Evolutionary conservation across 2,329 filamentous ascomycete species (phyloP).

Genomic region (Xylaria sp.): DNA sequence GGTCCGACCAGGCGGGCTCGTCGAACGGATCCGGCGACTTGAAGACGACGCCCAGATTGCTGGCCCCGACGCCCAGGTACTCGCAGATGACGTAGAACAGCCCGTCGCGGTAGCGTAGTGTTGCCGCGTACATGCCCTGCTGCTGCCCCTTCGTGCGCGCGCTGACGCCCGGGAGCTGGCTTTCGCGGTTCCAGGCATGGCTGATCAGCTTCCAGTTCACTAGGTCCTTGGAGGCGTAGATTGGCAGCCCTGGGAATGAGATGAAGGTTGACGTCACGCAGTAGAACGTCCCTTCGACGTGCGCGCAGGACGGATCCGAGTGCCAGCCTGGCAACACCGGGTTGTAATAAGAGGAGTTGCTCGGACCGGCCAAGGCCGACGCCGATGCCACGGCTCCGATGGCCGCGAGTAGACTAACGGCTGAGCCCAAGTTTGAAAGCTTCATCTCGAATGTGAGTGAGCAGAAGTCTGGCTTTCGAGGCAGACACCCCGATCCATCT

Average conservation of each 20-base stretch:
- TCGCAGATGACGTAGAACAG: constrained; percentile 42
- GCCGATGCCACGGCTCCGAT: neutral
- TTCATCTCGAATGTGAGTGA: constrained; percentile 22
- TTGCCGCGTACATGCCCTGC: constrained; percentile 44
- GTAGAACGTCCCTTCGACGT: constrained; percentile 53
- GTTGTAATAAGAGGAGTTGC: constrained; percentile 43
- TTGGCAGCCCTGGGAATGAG: constrained; percentile 57
- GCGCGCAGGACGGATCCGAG: constrained; percentile 51
- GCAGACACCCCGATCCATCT: neutral
- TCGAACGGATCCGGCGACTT: constrained; percentile 48
- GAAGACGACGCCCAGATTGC: constrained; percentile 42
- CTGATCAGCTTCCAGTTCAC: constrained; percentile 53
- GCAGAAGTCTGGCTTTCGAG: neutral
- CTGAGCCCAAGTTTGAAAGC: neutral
- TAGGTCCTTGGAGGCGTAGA: constrained; percentile 59
- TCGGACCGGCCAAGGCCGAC: neutral
- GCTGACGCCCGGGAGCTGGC: constrained; percentile 47
- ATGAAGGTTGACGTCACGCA: constrained; percentile 59
- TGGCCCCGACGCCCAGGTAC: constrained; percentile 32
- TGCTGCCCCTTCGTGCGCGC: constrained; percentile 41
- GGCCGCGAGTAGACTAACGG: constrained; percentile 5
- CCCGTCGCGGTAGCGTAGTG: constrained; percentile 40
- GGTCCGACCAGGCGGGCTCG: constrained; percentile 49
- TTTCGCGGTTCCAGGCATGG: constrained; percentile 48
- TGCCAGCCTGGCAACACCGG: constrained; percentile 57